Evolutionary conservation across 192 early-diverging fungal genomes (phyloP).

Genomic region (Coemansia asiatica): DNA sequence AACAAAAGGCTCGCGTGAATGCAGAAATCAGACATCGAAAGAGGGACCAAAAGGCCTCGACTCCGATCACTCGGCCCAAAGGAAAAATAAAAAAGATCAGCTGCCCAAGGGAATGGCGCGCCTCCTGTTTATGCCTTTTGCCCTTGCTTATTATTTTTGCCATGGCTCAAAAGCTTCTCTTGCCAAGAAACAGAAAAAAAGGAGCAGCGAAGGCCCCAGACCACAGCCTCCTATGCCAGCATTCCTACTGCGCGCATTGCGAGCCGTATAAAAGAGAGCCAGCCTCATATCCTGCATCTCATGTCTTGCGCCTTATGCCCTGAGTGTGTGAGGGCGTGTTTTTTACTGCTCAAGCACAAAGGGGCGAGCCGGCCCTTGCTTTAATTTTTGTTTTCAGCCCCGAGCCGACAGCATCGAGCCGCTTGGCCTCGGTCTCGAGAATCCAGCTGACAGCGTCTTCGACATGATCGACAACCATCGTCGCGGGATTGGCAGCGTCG

Average conservation of each 20-base stretch:
- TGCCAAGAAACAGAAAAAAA: background rate
- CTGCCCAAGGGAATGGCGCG: background rate
- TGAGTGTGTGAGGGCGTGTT: too few species aligned
- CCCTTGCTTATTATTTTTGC: too few species aligned
- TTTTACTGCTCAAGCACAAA: too few species aligned
- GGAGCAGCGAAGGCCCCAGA: background rate
- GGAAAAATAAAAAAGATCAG: background rate
- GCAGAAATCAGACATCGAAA: constrained; percentile 1
- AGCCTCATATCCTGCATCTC: background rate
- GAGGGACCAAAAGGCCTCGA: background rate
- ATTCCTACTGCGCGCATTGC: too few species aligned
- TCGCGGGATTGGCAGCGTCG: constrained; percentile 57
- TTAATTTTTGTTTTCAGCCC: background rate
- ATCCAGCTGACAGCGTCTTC: constrained; percentile 63
- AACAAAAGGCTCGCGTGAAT: background rate
- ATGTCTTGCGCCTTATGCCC: too few species aligned
- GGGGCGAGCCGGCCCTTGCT: too few species aligned
- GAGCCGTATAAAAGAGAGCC: too few species aligned
- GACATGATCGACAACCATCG: constrained; percentile 62
- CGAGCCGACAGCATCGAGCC: background rate
- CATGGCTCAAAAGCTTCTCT: too few species aligned
- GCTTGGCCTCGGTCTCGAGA: constrained; percentile 27
- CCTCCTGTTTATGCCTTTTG: background rate
- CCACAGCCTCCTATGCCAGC: background rate
- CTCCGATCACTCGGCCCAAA: constrained; percentile 1